phyloP scores from a whole-genome alignment of 192 early-diverging fungal species.

The Coemansia sp. region DNA sequence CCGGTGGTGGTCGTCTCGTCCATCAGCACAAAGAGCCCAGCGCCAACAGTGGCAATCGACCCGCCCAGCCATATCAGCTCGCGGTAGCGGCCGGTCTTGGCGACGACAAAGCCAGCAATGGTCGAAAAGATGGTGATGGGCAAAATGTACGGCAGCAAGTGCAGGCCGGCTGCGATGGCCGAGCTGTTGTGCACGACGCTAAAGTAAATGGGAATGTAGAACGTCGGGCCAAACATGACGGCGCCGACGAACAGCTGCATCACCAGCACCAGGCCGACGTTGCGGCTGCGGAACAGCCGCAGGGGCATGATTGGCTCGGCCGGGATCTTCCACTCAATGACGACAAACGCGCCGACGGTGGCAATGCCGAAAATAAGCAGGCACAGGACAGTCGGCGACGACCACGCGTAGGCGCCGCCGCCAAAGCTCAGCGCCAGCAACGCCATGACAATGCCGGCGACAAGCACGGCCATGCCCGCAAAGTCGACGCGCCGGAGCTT shows the following conservation, averaged over 20 bases:
- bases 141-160: conserved; percentile 76
- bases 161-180: conserved; percentile 72
- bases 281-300: conserved; percentile 60
- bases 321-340: conserved; percentile 58
- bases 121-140: conserved; percentile 67
- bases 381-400: conserved; percentile 60
- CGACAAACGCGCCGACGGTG: conserved; percentile 58
- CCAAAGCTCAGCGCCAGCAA: conserved; percentile 76
- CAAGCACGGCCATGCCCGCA: conserved; percentile 60
- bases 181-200: conserved; percentile 68
- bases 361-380: conserved; percentile 58
- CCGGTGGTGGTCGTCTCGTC: conserved; percentile 48
- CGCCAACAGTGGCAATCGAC: conserved; percentile 62
- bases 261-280: conserved; percentile 24
- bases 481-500: conserved; percentile 70
- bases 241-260: conserved; percentile 32
- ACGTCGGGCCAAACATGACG: conserved; percentile 60
- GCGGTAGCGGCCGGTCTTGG: conserved; percentile 62
- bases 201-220: conserved; percentile 67
- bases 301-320: conserved; percentile 67
- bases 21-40: conserved; percentile 62
- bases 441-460: conserved; percentile 62
- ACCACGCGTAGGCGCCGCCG: conserved; percentile 74
- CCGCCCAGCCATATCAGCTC: conserved; percentile 66
- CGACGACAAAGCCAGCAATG: conserved; percentile 63